Percentiles rank a stretch among this genome's conserved stretches.
phyloP scores from a whole-genome alignment of 2,329 filamentous ascomycete species.

The Paradendryphiella salina region DNA sequence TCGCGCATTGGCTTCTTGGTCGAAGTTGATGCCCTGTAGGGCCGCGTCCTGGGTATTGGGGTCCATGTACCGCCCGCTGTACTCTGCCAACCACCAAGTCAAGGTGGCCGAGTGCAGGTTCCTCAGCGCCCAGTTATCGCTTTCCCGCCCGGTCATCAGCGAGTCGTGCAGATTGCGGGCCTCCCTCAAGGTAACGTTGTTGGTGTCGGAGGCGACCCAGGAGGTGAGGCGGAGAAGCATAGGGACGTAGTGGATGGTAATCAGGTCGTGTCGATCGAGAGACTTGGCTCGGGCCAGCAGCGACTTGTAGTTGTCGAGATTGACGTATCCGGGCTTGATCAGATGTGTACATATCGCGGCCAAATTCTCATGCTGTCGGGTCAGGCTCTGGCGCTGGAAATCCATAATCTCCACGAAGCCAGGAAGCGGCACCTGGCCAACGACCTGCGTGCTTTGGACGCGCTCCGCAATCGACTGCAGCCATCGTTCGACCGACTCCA shows the following conservation, averaged over 20 bases:
- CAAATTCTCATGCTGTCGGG: conserved; percentile 86
- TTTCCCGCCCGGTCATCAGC: conserved; percentile 68
- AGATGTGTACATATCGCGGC: conserved; percentile 78
- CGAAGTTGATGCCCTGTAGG: conserved; percentile 61
- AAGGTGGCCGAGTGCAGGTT: conserved; percentile 78
- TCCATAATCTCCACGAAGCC: conserved; percentile 78
- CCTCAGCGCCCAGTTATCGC: conserved; percentile 70
- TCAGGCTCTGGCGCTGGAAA: conserved; percentile 77
- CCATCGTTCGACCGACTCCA: conserved; percentile 77
- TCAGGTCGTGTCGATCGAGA: conserved; percentile 75
- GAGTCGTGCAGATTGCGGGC: conserved; percentile 70
- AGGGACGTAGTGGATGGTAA: conserved; percentile 79
- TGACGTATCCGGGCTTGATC: conserved; percentile 73
- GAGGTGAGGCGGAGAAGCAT: conserved; percentile 75
- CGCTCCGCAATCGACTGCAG: conserved; percentile 76
- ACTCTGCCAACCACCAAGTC: conserved; percentile 89
- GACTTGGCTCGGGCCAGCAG: conserved; percentile 70
- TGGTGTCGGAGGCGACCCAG: conserved; percentile 74
- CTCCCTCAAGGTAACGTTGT: conserved; percentile 65
- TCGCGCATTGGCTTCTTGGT: conserved; percentile 68
- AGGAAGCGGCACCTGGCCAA: conserved; percentile 66
- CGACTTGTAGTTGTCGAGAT: conserved; percentile 70
- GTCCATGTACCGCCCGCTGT: conserved; percentile 86
- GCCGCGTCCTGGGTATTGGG: conserved; percentile 60
- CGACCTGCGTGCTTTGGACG: conserved; percentile 71